Percentiles rank a stretch among this genome's conserved stretches.
Conservation (phyloP, 352 stramenopile genomes). For the Phytopythium mirpurense region DNA sequence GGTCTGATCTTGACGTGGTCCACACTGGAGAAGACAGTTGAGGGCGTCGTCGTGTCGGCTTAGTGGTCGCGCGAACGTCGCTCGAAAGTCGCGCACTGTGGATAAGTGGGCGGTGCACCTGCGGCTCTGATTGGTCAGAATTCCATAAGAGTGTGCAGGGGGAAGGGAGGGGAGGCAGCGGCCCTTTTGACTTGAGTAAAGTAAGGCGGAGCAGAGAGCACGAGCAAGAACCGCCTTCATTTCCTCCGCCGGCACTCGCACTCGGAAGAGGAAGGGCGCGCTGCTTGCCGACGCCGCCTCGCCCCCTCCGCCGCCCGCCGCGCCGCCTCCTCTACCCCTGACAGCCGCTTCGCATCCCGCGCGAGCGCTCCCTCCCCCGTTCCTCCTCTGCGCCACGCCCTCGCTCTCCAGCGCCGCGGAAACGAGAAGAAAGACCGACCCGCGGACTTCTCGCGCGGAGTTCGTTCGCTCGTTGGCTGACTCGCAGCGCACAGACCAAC, state of each 20-base stretch:
- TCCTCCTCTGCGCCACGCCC: not conserved
- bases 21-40: not conserved
- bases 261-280: constrained; percentile 2
- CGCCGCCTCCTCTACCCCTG: not conserved
- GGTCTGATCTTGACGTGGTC: not conserved
- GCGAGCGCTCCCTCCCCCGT: not conserved
- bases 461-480: no score
- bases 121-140: constrained; percentile 1
- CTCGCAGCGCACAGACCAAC: no score
- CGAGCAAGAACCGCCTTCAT: not conserved
- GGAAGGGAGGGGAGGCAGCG: not conserved
- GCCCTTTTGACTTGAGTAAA: not conserved
- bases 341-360: no score
- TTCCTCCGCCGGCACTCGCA: constrained; percentile 1
- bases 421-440: not conserved
- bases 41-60: not conserved
- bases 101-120: not conserved
- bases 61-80: constrained; percentile 1
- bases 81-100: constrained; percentile 2
- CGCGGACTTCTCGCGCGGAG: no score
- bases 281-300: not conserved
- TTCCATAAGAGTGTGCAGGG: not conserved
- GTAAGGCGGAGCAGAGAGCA: not conserved
- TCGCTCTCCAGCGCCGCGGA: no score
- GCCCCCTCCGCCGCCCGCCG: not conserved